These are phyloP conservation scores for Xylariaceae sp. DNA, from an alignment of 2,329 filamentous ascomycete species.

Conservation along the genomic window DNA sequence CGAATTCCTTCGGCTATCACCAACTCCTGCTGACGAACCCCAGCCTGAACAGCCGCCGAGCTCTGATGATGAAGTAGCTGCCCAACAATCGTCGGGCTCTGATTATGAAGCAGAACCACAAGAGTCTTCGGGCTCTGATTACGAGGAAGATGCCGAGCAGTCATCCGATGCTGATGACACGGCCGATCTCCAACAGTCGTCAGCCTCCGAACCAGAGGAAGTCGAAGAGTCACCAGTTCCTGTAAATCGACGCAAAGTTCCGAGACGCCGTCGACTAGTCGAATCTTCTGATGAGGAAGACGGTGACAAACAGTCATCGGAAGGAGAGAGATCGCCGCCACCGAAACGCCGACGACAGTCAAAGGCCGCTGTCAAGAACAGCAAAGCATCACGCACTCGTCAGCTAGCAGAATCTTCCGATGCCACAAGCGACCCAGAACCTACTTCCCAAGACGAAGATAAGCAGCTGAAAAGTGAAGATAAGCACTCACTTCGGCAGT, in stretches of 20 bases:
- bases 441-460: background rate
- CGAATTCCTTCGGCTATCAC: background rate
- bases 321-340: constrained; percentile 13
- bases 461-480: background rate
- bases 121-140: background rate
- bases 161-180: background rate
- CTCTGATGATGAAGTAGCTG: background rate
- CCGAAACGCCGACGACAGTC: background rate
- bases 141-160: background rate
- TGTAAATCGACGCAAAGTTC: background rate
- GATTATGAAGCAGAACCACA: background rate
- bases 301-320: background rate
- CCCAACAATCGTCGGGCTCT: background rate
- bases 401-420: background rate
- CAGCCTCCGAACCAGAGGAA: background rate
- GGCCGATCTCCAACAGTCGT: background rate
- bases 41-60: background rate
- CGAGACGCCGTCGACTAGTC: background rate
- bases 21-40: background rate
- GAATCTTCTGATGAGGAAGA: background rate
- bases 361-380: background rate
- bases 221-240: background rate
- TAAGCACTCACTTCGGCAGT: background rate
- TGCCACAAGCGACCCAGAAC: background rate
- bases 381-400: background rate